phyloP scores from a whole-genome alignment of 163 green algal species.

The Chlorella variabilis region DNA sequence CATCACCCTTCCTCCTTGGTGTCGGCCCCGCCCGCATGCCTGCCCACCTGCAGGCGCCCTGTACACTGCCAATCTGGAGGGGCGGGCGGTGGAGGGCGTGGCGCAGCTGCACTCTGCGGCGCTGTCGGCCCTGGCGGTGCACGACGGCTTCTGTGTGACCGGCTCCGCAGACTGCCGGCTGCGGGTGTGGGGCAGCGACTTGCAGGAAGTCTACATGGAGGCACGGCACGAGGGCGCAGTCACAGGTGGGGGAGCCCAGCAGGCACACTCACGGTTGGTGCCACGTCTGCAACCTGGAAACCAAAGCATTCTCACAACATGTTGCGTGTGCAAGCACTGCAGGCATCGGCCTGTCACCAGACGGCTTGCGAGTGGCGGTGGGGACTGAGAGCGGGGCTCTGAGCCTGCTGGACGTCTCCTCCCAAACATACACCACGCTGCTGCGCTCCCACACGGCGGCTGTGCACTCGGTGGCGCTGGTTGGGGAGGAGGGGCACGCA shows the following conservation, averaged over 20 bases:
- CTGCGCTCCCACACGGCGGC: slow-evolving; percentile 71
- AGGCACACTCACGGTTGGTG: too few relatives aligned
- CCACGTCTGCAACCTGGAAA: too few relatives aligned
- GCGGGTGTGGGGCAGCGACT: slow-evolving; percentile 81
- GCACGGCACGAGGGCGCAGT: slow-evolving; percentile 80
- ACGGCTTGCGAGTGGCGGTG: slow-evolving; percentile 70
- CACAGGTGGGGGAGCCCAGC: slow-evolving; percentile 43
- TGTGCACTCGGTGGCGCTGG: slow-evolving; percentile 58
- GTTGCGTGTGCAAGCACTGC: not conserved
- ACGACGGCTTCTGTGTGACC: slow-evolving; percentile 75
- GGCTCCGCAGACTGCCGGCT: slow-evolving; percentile 73
- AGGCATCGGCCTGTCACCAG: slow-evolving; percentile 60
- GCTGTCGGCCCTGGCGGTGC: slow-evolving; percentile 73
- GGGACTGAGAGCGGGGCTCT: slow-evolving; percentile 74
- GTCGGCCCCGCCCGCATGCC: not conserved
- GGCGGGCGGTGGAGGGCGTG: slow-evolving; percentile 62
- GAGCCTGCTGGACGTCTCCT: slow-evolving; percentile 72
- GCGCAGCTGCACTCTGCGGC: slow-evolving; percentile 78
- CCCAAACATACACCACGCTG: slow-evolving; percentile 68
- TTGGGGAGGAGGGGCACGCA: not conserved
- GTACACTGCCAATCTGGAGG: slow-evolving; percentile 53
- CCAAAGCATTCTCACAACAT: too few relatives aligned
- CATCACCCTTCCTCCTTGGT: too few relatives aligned
- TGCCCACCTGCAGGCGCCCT: slow-evolving; percentile 4
- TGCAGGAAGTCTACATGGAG: slow-evolving; percentile 75